phyloP scores from a whole-genome alignment of 2,329 filamentous ascomycete genomes.

The Colletotrichum plurivorum region DNA sequence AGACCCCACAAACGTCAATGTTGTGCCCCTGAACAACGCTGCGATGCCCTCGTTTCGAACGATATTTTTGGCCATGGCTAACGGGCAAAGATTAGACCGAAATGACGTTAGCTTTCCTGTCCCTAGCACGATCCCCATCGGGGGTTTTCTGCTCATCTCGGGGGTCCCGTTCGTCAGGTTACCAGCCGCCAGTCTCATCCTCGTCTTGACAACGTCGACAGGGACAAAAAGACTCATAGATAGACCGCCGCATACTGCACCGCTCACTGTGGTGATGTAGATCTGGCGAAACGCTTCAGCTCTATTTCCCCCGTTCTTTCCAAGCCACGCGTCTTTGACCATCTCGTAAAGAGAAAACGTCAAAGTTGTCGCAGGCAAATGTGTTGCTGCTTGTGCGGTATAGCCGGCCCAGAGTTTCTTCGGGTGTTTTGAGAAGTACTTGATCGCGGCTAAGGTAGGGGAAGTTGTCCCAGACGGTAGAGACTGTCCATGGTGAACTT shows the following conservation, averaged over 20 bases:
- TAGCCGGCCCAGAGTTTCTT: constrained; percentile 17
- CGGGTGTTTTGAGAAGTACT: constrained; percentile 5
- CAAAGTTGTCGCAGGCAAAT: constrained; percentile 4
- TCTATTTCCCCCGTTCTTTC: not conserved
- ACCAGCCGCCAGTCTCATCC: constrained; percentile 42
- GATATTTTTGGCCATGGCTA: not conserved
- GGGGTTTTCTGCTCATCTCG: too few species aligned
- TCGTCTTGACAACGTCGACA: constrained; percentile 42
- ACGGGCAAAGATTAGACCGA: not conserved
- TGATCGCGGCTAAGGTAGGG: constrained; percentile 4
- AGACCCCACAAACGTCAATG: constrained; percentile 9
- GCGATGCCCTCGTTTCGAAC: not conserved
- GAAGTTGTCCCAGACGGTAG: not conserved
- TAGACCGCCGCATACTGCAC: constrained; percentile 31
- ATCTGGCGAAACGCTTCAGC: not conserved
- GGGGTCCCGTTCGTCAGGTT: too few species aligned
- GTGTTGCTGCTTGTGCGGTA: constrained; percentile 14
- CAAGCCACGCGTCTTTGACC: not conserved
- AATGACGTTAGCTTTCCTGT: not conserved
- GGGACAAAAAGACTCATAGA: constrained; percentile 40
- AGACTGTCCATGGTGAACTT: constrained; percentile 22
- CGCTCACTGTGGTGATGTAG: constrained; percentile 22
- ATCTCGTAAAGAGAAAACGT: constrained; percentile 20
- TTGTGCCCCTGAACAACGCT: constrained; percentile 8
- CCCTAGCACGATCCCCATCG: too few species aligned